Evolutionary conservation across 805 yeast species (phyloP).

Genomic region (Hanseniaspora guilliermondii): DNA sequence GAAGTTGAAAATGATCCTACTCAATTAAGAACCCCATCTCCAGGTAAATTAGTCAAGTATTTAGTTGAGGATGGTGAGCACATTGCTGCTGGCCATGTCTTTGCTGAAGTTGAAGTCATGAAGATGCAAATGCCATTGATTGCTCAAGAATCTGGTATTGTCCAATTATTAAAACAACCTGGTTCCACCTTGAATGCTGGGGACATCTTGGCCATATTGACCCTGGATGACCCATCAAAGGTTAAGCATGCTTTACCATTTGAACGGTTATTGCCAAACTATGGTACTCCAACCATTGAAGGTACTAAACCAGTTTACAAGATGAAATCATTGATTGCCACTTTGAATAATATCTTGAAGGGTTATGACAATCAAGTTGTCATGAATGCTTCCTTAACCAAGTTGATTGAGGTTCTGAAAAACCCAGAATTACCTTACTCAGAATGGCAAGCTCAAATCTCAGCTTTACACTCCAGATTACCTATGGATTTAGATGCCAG

Average conservation of each 20-base stretch:
- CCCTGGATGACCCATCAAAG: constrained; percentile 91
- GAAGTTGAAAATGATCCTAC: constrained; percentile 98
- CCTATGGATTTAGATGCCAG: constrained; percentile 64
- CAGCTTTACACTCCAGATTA: constrained; percentile 85
- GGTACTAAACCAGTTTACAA: constrained; percentile 79
- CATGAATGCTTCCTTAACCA: constrained; percentile 70
- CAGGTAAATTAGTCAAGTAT: constrained; percentile 91
- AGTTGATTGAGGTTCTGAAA: constrained; percentile 58
- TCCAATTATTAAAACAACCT: constrained; percentile 90
- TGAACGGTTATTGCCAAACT: constrained; percentile 83
- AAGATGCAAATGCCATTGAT: constrained; percentile 97
- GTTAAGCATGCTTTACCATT: constrained; percentile 93
- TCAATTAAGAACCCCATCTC: constrained; percentile 95
- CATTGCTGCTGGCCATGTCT: constrained; percentile 79
- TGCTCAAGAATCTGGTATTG: constrained; percentile 85
- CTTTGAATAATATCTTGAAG: constrained; percentile 64
- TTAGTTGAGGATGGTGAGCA: constrained; percentile 94
- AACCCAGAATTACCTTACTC: constrained; percentile 80
- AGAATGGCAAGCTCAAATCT: constrained; percentile 74
- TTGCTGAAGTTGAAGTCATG: constrained; percentile 98
- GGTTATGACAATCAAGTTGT: constrained; percentile 96
- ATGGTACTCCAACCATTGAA: constrained; percentile 68
- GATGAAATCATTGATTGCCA: constrained; percentile 44
- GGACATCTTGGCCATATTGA: constrained; percentile 87
- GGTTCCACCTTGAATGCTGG: constrained; percentile 96